Conservation (phyloP, 768 basidiomycete species). For the Naematelia aurantialba region DNA sequence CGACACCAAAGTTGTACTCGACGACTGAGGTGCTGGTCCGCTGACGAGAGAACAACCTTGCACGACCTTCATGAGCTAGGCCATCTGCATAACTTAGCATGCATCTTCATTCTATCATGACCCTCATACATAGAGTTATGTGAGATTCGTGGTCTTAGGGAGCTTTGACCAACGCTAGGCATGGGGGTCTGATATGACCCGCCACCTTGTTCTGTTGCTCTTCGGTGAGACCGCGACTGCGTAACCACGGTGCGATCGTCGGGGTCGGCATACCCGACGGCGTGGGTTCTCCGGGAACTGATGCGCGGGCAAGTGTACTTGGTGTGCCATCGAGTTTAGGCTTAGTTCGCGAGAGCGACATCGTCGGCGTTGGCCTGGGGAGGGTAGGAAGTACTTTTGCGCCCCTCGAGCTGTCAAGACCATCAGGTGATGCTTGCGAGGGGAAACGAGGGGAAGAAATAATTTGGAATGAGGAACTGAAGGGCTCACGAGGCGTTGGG, state of each 20-base stretch:
- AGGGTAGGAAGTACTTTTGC: slow-evolving; percentile 1
- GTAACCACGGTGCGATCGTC: neutral
- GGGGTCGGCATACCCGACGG: no score
- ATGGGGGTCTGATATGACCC: slow-evolving; percentile 3
- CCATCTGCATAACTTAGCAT: neutral
- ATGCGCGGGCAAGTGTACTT: no score
- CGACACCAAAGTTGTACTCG: slow-evolving; percentile 38
- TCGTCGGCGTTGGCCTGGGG: slow-evolving; percentile 4
- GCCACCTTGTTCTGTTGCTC: neutral
- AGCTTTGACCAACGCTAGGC: neutral
- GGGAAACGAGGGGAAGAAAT: neutral
- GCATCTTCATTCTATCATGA: neutral
- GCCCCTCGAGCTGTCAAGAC: neutral
- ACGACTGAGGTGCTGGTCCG: slow-evolving; percentile 14
- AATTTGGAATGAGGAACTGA: neutral
- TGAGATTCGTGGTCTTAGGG: neutral
- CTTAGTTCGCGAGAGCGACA: neutral
- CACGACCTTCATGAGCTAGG: neutral
- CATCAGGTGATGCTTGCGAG: neutral
- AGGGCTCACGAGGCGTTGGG: slow-evolving; percentile 18
- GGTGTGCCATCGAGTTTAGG: no score
- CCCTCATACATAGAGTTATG: neutral
- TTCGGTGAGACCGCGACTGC: neutral
- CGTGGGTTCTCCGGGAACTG: no score
- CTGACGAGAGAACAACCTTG: neutral